Percentiles rank a stretch among this genome's conserved stretches.
Conservation (phyloP, 176 grass and related monocot species). For the Themeda triandra region DNA sequence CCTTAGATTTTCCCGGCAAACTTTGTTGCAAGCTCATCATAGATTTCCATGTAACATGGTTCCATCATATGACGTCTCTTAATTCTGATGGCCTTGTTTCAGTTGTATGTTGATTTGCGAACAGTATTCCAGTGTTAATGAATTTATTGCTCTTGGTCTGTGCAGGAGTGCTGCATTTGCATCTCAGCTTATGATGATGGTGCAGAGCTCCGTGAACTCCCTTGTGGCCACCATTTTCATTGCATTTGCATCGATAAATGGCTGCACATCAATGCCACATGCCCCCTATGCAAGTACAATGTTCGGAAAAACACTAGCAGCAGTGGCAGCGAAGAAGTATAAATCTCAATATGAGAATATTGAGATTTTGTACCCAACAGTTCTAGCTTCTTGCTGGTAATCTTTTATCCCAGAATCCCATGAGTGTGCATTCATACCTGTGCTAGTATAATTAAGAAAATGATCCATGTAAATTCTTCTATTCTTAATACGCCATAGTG, state of each 20-base stretch:
- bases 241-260: conserved; percentile 74
- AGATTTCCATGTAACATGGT: not conserved
- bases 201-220: conserved; percentile 65
- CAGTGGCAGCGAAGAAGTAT: conserved; percentile 69
- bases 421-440: not conserved
- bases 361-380: not conserved
- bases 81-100: not conserved
- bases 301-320: conserved; percentile 62
- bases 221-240: conserved; percentile 80
- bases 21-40: not conserved
- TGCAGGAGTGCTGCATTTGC: conserved; percentile 85
- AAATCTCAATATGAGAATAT: not conserved
- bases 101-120: not conserved
- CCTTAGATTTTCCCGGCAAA: not conserved
- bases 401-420: not conserved
- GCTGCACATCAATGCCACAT: conserved; percentile 77
- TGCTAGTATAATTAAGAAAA: conserved; percentile 1
- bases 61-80: not conserved
- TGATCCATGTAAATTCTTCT: conserved; percentile 19
- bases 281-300: conserved; percentile 82
- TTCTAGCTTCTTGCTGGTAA: not conserved
- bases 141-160: conserved; percentile 4
- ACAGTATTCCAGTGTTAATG: not conserved
- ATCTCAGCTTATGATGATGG: conserved; percentile 68
- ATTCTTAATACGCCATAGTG: not conserved